Conservation (phyloP, 2,329 filamentous ascomycete species). For the Pezicula radicicola region DNA sequence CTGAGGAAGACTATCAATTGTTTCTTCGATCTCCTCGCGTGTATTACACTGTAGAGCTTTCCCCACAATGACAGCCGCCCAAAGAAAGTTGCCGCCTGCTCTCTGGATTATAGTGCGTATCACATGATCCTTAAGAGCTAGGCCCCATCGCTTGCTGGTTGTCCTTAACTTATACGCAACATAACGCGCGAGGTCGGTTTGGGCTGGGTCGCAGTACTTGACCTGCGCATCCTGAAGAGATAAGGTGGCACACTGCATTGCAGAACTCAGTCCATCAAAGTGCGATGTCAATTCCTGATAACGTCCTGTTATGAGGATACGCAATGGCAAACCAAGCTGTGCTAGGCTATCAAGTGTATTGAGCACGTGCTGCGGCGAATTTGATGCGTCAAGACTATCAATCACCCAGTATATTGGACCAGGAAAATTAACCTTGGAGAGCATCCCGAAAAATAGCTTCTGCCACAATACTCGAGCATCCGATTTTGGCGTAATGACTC, state of each 20-base stretch:
- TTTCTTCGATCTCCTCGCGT: constrained; percentile 8
- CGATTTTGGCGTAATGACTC: constrained; percentile 3
- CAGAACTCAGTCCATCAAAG: neutral
- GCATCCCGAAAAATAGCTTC: constrained; percentile 5
- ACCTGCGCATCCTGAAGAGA: neutral
- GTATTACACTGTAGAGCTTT: constrained; percentile 6
- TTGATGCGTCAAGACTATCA: constrained; percentile 9
- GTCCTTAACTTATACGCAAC: neutral
- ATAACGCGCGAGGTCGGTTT: neutral
- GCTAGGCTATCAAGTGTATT: neutral
- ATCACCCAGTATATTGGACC: constrained; percentile 9
- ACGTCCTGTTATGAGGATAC: neutral
- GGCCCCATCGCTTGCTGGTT: neutral
- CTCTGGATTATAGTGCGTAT: constrained; percentile 3
- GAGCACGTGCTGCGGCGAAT: neutral
- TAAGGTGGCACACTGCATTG: neutral
- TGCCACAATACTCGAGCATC: constrained; percentile 7
- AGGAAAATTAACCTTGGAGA: constrained; percentile 6
- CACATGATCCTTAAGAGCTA: constrained; percentile 2
- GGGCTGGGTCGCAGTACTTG: neutral
- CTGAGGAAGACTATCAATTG: constrained; percentile 20
- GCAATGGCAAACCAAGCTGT: neutral
- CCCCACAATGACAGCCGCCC: constrained; percentile 4
- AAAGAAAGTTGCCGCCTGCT: constrained; percentile 10
- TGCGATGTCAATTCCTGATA: neutral